phyloP scores from a whole-genome alignment of 176 grass and related monocot genomes.

The Dendrocalamus sinicus region DNA sequence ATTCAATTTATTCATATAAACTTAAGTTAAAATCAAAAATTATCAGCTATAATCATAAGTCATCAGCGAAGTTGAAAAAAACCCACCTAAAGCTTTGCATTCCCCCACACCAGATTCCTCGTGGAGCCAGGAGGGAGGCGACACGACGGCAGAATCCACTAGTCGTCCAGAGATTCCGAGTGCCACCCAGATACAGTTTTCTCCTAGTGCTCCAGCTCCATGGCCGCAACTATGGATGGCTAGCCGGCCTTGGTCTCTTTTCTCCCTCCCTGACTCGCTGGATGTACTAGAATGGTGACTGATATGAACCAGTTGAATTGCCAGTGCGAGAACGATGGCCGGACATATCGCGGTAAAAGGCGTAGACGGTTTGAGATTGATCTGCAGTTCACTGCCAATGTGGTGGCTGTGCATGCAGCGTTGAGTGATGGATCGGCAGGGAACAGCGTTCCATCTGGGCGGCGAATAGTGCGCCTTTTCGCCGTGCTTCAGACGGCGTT shows the following conservation, averaged over 20 bases:
- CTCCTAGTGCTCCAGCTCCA: conserved; percentile 19
- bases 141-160: conserved; percentile 49
- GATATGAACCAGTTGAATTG: neutral
- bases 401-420: neutral
- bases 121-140: neutral
- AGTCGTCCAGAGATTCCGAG: conserved; percentile 17
- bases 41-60: accelerated
- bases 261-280: neutral
- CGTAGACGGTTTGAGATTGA: neutral
- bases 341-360: neutral
- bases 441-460: neutral
- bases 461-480: neutral
- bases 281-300: neutral
- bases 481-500: neutral
- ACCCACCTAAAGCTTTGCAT: neutral
- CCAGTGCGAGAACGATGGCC: neutral
- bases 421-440: neutral
- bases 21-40: too few species aligned
- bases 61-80: too few species aligned
- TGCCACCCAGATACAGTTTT: neutral
- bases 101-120: conserved; percentile 36
- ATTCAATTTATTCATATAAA: too few species aligned
- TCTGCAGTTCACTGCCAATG: neutral
- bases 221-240: conserved; percentile 29
- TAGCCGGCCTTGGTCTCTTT: neutral